Conservation (phyloP, 495 filamentous ascomycete species). For the Cercophora sp. region DNA sequence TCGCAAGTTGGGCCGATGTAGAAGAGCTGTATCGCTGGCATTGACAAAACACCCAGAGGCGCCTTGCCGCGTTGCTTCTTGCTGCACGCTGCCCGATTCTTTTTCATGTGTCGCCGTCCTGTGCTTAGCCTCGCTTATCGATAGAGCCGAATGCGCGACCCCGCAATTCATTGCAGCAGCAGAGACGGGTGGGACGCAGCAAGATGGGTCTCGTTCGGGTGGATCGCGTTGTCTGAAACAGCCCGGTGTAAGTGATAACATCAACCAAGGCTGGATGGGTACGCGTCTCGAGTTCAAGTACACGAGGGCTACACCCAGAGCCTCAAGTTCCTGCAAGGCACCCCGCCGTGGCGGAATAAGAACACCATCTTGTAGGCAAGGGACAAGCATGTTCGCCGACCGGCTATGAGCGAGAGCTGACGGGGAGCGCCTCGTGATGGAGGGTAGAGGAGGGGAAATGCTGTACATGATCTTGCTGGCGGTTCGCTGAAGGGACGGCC, state of each 20-base stretch:
- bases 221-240: conserved; percentile 1
- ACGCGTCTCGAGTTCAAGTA: too few relatives aligned
- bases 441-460: conserved; percentile 8
- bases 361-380: background rate
- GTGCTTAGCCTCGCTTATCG: conserved; percentile 10
- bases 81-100: too few relatives aligned
- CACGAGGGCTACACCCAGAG: too few relatives aligned
- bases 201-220: too few relatives aligned
- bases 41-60: too few relatives aligned
- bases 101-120: background rate
- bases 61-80: too few relatives aligned
- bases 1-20: too few relatives aligned
- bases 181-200: background rate
- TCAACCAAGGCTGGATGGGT: too few relatives aligned
- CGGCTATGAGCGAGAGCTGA: background rate
- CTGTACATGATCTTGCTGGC: background rate
- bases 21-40: too few relatives aligned
- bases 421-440: background rate
- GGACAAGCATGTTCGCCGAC: background rate
- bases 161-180: conserved; percentile 14
- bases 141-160: conserved; percentile 13
- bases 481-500: background rate
- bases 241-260: background rate
- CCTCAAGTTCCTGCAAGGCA: too few relatives aligned
- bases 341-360: background rate